Evolutionary conservation across 305 asterid species (phyloP).

Genomic region (Petunia hybrid): DNA sequence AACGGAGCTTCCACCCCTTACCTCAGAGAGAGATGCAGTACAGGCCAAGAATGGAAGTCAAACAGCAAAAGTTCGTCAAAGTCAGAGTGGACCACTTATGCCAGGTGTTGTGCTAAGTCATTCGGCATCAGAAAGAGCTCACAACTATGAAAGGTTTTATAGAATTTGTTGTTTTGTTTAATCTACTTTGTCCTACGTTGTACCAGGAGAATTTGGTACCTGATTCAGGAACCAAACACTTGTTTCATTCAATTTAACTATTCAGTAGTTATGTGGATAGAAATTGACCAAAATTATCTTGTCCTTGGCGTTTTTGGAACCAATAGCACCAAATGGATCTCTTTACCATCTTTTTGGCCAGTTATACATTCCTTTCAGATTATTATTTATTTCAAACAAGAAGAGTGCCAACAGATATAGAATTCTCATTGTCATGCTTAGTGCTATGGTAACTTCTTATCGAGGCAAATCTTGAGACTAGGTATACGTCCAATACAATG

Average conservation of each 20-base stretch:
- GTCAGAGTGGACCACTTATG: constrained; percentile 97
- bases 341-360: constrained; percentile 1
- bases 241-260: not conserved
- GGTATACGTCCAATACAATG: not conserved
- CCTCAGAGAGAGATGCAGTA: constrained; percentile 65
- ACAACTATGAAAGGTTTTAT: constrained; percentile 75
- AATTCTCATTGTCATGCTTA: constrained; percentile 4
- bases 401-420: not conserved
- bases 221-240: not conserved
- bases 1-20: constrained; percentile 60
- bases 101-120: constrained; percentile 73
- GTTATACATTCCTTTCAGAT: constrained; percentile 13
- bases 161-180: not conserved
- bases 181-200: constrained; percentile 37
- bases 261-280: not conserved
- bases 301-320: not conserved
- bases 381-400: constrained; percentile 3
- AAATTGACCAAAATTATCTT: constrained; percentile 21
- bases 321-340: not conserved
- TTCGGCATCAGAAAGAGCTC: constrained; percentile 72
- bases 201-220: constrained; percentile 19
- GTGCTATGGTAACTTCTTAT: constrained; percentile 16
- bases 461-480: not conserved
- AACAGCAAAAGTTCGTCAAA: constrained; percentile 71
- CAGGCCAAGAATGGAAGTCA: constrained; percentile 62